phyloP scores from a whole-genome alignment of 2,329 filamentous ascomycete species.

The Colletotrichum horii region DNA sequence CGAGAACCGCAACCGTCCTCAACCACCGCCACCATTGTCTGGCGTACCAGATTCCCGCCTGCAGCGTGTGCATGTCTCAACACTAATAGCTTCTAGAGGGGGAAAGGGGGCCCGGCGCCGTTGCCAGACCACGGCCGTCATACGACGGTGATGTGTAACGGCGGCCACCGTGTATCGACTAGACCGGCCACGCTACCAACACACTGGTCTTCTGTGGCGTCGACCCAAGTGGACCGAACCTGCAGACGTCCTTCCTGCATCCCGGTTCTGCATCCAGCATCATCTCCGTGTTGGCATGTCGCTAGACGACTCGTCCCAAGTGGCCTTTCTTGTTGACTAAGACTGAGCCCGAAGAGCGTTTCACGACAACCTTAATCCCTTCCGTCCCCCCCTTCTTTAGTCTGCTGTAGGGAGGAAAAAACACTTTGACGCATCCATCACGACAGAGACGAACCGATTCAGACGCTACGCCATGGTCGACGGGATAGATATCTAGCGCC shows the following conservation, averaged over 20 bases:
- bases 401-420: neutral
- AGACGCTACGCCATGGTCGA: constrained; percentile 11
- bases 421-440: constrained; percentile 6
- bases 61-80: neutral
- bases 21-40: neutral
- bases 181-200: neutral
- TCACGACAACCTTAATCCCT: constrained; percentile 19
- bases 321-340: constrained; percentile 8
- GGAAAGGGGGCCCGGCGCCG: neutral
- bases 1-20: neutral
- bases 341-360: neutral
- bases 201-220: constrained; percentile 12
- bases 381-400: neutral
- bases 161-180: neutral
- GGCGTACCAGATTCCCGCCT: neutral
- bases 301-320: constrained; percentile 14
- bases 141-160: neutral
- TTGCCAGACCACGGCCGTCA: neutral
- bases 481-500: constrained; percentile 10
- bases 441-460: neutral
- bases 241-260: neutral
- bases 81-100: neutral
- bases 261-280: constrained; percentile 6
- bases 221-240: constrained; percentile 11
- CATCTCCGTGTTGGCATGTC: constrained; percentile 18